Conservation (phyloP, 352 stramenopile genomes). For the Thalassiosira oceanica region DNA sequence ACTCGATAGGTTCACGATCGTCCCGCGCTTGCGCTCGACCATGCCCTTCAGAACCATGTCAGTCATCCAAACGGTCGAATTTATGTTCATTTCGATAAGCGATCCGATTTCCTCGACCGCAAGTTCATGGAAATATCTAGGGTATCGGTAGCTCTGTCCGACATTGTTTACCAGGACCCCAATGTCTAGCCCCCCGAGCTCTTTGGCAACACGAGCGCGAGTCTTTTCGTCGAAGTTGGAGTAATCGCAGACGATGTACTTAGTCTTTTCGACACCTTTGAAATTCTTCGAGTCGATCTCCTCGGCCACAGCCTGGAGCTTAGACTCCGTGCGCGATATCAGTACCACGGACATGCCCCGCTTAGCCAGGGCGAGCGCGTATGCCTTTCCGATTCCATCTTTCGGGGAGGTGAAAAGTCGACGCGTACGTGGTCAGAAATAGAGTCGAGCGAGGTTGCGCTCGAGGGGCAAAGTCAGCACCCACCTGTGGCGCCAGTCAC, state of each 20-base stretch:
- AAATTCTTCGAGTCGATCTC: conserved; percentile 92
- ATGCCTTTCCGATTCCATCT: conserved; percentile 86
- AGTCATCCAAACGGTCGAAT: conserved; percentile 88
- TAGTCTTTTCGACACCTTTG: conserved; percentile 72
- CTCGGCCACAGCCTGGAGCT: conserved; percentile 89
- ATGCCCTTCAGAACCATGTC: conserved; percentile 89
- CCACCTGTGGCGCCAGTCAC: conserved; percentile 6
- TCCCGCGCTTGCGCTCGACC: conserved; percentile 90
- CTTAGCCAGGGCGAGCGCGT: conserved; percentile 91
- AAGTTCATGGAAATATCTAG: conserved; percentile 97
- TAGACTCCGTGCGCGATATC: conserved; percentile 95
- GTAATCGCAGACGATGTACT: conserved; percentile 92
- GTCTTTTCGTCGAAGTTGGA: conserved; percentile 82
- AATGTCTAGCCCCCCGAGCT: conserved; percentile 87
- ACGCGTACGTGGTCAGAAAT: no score
- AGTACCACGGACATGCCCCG: conserved; percentile 96
- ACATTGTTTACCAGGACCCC: conserved; percentile 99
- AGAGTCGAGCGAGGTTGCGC: no score
- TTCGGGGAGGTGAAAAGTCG: no score
- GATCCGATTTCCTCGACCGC: conserved; percentile 88
- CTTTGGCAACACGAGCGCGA: conserved; percentile 58
- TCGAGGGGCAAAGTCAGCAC: no score
- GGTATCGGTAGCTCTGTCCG: conserved; percentile 97
- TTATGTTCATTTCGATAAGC: conserved; percentile 91
- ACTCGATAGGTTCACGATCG: conserved; percentile 97